phyloP scores from a whole-genome alignment of 805 yeast genomes.

The Starmera pachycereana region DNA sequence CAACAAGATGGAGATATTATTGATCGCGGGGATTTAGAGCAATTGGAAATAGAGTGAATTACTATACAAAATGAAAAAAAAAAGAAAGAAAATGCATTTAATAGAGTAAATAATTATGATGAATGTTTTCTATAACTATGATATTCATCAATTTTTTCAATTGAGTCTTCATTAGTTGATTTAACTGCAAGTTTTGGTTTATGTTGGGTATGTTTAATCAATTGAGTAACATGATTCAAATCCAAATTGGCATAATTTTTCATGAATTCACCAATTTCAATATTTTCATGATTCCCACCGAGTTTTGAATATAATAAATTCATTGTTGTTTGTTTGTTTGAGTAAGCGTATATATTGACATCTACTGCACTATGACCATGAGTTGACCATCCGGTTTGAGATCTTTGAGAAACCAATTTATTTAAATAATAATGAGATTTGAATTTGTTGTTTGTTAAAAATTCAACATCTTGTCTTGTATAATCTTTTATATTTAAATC shows the following conservation, averaged over 20 bases:
- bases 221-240: conserved; percentile 36
- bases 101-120: no score
- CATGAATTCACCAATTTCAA: conserved; percentile 72
- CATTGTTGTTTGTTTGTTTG: conserved; percentile 42
- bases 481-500: conserved; percentile 60
- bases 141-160: not conserved
- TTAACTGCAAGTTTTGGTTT: conserved; percentile 5
- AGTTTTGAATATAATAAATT: conserved; percentile 32
- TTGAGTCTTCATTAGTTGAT: not conserved
- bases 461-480: conserved; percentile 40
- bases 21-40: no score
- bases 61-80: no score
- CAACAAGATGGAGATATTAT: not conserved
- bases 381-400: conserved; percentile 93
- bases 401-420: conserved; percentile 65
- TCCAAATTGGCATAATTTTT: conserved; percentile 38
- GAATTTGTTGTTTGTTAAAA: conserved; percentile 25
- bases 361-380: conserved; percentile 96
- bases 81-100: no score
- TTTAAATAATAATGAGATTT: conserved; percentile 40
- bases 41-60: no score
- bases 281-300: conserved; percentile 80
- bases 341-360: conserved; percentile 79
- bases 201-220: conserved; percentile 41
- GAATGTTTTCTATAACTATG: not conserved